Conservation (phyloP, 2,329 filamentous ascomycete species). For the Pezicula neosporulosa region DNA sequence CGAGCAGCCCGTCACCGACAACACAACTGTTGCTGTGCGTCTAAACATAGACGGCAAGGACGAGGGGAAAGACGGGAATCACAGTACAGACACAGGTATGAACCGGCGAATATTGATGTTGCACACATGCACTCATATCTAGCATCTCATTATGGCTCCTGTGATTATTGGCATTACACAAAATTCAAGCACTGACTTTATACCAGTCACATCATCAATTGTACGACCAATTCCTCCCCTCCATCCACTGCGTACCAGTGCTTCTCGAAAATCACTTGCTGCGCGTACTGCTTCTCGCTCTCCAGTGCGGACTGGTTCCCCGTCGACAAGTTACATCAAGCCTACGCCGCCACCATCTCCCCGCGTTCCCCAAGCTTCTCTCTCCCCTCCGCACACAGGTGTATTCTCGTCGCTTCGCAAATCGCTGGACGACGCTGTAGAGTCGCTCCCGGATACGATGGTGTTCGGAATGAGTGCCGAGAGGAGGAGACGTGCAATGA, state of each 20-base stretch:
- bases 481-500: conserved; percentile 13
- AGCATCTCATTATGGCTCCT: no score
- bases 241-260: not conserved
- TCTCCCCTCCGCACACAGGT: not conserved
- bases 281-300: not conserved
- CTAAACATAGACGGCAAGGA: no score
- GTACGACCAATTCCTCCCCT: not conserved
- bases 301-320: not conserved
- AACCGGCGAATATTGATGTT: no score
- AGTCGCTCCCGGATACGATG: not conserved
- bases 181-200: not conserved
- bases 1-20: no score
- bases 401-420: not conserved
- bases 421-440: not conserved
- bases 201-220: not conserved
- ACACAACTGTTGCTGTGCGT: no score
- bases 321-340: not conserved
- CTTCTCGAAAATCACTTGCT: not conserved
- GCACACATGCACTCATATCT: no score
- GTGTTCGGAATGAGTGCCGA: conserved; percentile 3
- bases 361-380: not conserved
- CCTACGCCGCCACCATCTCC: not conserved
- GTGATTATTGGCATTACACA: not conserved
- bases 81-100: no score
- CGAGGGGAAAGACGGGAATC: no score